Evolutionary conservation across 352 stramenopile genomes (phyloP).

Genomic region (Halophytophthora polymorphica): DNA sequence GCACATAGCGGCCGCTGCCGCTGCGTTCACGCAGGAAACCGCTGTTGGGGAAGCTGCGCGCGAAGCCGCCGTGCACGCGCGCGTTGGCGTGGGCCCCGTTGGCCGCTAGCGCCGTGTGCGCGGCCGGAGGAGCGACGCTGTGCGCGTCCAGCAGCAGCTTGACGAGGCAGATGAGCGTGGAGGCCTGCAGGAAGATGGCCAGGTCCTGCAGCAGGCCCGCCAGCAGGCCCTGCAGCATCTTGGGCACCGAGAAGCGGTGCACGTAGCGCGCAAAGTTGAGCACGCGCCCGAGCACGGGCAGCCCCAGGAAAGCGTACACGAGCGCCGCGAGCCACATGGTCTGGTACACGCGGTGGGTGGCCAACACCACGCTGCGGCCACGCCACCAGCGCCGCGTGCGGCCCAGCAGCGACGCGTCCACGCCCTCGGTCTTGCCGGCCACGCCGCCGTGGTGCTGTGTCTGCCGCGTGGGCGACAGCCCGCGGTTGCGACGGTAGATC

Average conservation of each 20-base stretch:
- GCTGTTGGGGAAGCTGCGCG: conserved; percentile 24
- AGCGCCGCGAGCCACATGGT: conserved; percentile 65
- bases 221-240: conserved; percentile 45
- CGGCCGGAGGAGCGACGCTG: conserved; percentile 9
- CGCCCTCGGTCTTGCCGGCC: conserved; percentile 12
- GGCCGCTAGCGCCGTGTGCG: not conserved
- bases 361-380: conserved; percentile 20
- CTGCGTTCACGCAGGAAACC: conserved; percentile 30
- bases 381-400: conserved; percentile 29
- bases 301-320: conserved; percentile 62
- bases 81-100: conserved; percentile 4
- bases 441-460: conserved; percentile 19
- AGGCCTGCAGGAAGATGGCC: conserved; percentile 59
- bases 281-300: conserved; percentile 58
- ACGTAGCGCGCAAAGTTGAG: conserved; percentile 60
- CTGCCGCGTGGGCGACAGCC: conserved; percentile 31
- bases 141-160: conserved; percentile 55
- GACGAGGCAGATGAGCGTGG: conserved; percentile 62
- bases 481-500: conserved; percentile 59
- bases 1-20: conserved; percentile 30
- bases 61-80: conserved; percentile 3
- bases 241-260: conserved; percentile 44
- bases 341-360: conserved; percentile 44
- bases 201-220: conserved; percentile 55
- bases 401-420: conserved; percentile 21